phyloP scores from a whole-genome alignment of 1,284 basidiomycete genomes.

The Marasmius sp. region DNA sequence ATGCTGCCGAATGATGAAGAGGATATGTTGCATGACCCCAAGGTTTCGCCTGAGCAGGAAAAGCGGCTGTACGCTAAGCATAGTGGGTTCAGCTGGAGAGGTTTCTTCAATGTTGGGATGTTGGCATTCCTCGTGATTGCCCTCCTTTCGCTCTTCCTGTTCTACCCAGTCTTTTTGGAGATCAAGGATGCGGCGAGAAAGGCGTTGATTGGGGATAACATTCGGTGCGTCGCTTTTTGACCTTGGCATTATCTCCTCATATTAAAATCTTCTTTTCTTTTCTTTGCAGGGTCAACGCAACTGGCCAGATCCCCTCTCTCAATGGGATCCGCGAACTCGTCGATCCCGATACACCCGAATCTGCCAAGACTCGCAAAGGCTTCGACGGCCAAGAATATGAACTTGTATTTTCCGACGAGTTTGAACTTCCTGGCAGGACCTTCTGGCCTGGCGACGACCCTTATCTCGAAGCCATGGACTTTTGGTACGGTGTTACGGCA shows the following conservation, averaged over 20 bases:
- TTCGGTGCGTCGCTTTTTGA: constrained; percentile 18
- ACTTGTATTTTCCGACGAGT: constrained; percentile 85
- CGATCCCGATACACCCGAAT: constrained; percentile 65
- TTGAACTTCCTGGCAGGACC: constrained; percentile 67
- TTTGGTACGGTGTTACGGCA: constrained; percentile 65
- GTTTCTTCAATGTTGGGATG: not conserved
- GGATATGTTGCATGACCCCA: constrained; percentile 60
- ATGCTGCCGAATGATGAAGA: constrained; percentile 64
- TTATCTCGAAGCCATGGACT: constrained; percentile 68
- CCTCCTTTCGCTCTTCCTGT: not conserved
- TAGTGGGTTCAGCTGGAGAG: constrained; percentile 31
- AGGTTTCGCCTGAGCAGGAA: constrained; percentile 30
- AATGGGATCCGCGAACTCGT: constrained; percentile 63
- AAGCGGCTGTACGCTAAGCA: constrained; percentile 18
- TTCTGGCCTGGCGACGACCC: constrained; percentile 73
- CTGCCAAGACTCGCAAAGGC: constrained; percentile 58
- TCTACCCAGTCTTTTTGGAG: constrained; percentile 35
- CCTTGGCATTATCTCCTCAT: not conserved
- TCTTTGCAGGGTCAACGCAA: constrained; percentile 53
- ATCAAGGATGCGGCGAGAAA: constrained; percentile 22
- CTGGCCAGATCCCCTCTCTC: constrained; percentile 35
- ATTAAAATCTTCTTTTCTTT: too few species aligned
- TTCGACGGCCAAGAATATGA: constrained; percentile 65
- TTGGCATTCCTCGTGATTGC: not conserved
- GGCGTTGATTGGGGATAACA: constrained; percentile 26